These are phyloP conservation scores for Helichrysum umbraculigerum DNA, from an alignment of 129 eudicot species.

Conservation along the genomic window DNA sequence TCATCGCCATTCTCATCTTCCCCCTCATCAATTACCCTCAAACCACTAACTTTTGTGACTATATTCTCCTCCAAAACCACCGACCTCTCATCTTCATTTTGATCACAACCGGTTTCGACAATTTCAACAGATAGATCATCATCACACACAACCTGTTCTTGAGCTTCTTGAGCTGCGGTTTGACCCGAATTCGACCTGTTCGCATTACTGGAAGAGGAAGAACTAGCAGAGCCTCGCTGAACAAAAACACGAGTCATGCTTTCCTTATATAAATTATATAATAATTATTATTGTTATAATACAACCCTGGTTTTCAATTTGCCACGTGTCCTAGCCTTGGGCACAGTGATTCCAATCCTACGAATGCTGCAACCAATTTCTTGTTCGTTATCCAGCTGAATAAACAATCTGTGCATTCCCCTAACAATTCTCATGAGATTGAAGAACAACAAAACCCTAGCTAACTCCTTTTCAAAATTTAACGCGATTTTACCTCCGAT, in stretches of 20 bases:
- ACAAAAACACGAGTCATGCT: constrained; percentile 88
- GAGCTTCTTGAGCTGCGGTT: constrained; percentile 47
- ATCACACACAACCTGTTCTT: constrained; percentile 44
- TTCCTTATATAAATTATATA: neutral
- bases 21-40: constrained; percentile 35
- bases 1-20: constrained; percentile 34
- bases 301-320: constrained; percentile 53
- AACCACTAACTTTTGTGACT: constrained; percentile 36
- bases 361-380: constrained; percentile 49
- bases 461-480: constrained; percentile 23
- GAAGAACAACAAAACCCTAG: constrained; percentile 50
- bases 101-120: constrained; percentile 28
- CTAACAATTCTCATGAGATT: constrained; percentile 98
- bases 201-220: constrained; percentile 33
- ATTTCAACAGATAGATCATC: constrained; percentile 38
- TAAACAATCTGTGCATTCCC: constrained; percentile 93
- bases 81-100: constrained; percentile 26
- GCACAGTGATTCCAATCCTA: constrained; percentile 45
- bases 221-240: constrained; percentile 63
- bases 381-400: constrained; percentile 46
- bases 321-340: constrained; percentile 89
- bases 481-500: constrained; percentile 36
- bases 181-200: constrained; percentile 47
- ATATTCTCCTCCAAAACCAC: constrained; percentile 31
- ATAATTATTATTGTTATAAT: constrained; percentile 35